phyloP scores from a whole-genome alignment of 345 rosid genomes.

The Hevea brasiliensis region DNA sequence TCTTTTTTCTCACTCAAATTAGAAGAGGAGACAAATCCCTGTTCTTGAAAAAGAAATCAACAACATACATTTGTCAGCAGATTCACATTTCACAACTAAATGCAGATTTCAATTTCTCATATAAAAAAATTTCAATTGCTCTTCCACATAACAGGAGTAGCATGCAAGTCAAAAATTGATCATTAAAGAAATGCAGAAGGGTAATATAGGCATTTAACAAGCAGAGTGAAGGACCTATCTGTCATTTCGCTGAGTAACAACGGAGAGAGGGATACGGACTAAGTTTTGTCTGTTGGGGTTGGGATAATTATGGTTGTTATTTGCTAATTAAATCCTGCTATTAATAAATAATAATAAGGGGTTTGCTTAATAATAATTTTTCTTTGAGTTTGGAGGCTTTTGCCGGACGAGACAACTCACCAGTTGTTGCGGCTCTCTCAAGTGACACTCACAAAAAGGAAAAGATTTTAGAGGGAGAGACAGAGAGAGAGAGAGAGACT shows the following conservation, averaged over 20 bases:
- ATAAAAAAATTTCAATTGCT: too few species aligned
- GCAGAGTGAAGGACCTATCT: background rate
- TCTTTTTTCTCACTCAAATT: too few species aligned
- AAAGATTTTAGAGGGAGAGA: conserved; percentile 6
- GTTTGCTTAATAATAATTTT: conserved; percentile 18
- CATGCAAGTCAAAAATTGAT: too few species aligned
- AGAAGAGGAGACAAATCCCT: too few species aligned
- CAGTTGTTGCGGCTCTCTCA: conserved; percentile 51
- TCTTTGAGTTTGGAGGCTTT: conserved; percentile 20
- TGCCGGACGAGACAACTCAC: conserved; percentile 50
- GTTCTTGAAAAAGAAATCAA: too few species aligned
- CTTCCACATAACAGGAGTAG: too few species aligned
- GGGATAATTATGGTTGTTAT: background rate
- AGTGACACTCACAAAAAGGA: conserved; percentile 30
- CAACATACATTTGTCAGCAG: too few species aligned
- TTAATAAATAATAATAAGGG: background rate
- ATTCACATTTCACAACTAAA: too few species aligned
- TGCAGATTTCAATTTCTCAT: too few species aligned
- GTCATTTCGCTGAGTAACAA: conserved; percentile 4
- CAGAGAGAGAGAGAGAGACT: conserved; percentile 12
- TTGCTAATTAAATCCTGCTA: background rate
- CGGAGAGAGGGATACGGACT: background rate
- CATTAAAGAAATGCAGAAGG: background rate
- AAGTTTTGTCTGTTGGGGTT: conserved; percentile 7
- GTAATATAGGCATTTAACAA: background rate